Percentiles rank a stretch among this genome's conserved stretches.
Evolutionary conservation across 192 early-diverging fungal species (phyloP).

Genomic region (Pilobolus umbonatus): DNA sequence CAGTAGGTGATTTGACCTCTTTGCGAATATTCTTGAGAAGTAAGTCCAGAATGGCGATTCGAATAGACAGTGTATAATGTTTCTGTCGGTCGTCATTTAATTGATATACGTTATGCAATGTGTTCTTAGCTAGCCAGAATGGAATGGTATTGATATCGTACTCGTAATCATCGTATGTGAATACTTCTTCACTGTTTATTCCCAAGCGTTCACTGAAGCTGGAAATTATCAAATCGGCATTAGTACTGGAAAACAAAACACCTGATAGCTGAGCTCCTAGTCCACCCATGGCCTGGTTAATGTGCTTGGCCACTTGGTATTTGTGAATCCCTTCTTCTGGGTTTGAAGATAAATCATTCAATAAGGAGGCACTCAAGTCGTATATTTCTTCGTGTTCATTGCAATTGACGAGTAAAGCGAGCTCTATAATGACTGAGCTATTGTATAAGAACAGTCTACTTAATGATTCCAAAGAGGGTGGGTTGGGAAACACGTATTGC

Average conservation of each 20-base stretch:
- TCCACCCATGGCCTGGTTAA: slow-evolving; percentile 41
- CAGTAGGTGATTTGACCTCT: slow-evolving; percentile 55
- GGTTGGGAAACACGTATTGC: slow-evolving; percentile 13
- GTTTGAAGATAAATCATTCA: slow-evolving; percentile 61
- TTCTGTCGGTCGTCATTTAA: neutral
- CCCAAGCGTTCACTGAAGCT: slow-evolving; percentile 78
- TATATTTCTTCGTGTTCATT: slow-evolving; percentile 67
- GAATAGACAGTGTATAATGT: slow-evolving; percentile 40
- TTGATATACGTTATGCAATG: slow-evolving; percentile 22
- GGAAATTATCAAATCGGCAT: slow-evolving; percentile 65
- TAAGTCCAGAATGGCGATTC: slow-evolving; percentile 81
- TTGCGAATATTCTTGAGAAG: slow-evolving; percentile 69
- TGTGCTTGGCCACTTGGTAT: slow-evolving; percentile 26
- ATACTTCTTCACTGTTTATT: slow-evolving; percentile 45
- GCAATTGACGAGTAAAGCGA: slow-evolving; percentile 69
- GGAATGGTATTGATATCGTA: slow-evolving; percentile 38
- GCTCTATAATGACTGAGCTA: slow-evolving; percentile 60
- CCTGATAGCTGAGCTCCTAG: slow-evolving; percentile 70
- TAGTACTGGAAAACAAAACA: slow-evolving; percentile 57
- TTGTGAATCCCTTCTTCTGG: slow-evolving; percentile 58
- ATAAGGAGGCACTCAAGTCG: slow-evolving; percentile 62
- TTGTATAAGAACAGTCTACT: slow-evolving; percentile 78
- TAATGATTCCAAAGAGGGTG: slow-evolving; percentile 61
- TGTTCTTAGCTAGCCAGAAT: slow-evolving; percentile 31
- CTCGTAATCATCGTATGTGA: slow-evolving; percentile 26